Evolutionary conservation across 805 yeast genomes (phyloP), one percentile per base, ranked within the genome.

Genomic region (Ogataea glucozyma): DNA sequence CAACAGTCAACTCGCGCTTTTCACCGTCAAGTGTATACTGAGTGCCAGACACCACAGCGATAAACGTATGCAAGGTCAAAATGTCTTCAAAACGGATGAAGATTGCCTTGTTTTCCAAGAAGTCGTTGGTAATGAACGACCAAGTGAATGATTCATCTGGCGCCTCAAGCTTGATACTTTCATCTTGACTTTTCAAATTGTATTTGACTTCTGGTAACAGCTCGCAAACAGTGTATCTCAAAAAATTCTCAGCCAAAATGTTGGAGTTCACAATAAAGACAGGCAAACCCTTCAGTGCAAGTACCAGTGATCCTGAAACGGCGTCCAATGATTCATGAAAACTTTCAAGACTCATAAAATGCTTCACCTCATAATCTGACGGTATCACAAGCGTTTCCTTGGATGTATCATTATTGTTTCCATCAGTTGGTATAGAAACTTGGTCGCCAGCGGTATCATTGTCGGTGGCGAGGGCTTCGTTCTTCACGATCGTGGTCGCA

Each of bases 51-150:
- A 59, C 18, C 2, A 51, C 5, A 6, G 30, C 31, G 6, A 40
- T 37, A 33, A 65, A 61, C 10, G 58, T 34, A 21, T 46, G 47
- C 30, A 64, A 30, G 3, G 64, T 53, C 37, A 58, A 32, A 1
- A 60, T 36, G 41, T 64, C 68, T 3, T 47, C 40, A 36, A 65
- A 65, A 21, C 46, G 41, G 4, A 66, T 31, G 45, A 52, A 66
- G 1, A 65, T 49, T 6, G 40, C 31, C 17, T 47, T 56, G 18
- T 30, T 31, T 8, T 48, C 59, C 6, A 51, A 35, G 3, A 44
- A 22, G 5, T 55, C 58, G 20, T 44, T 41, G 10, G 41, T 40
- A 6, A 57, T 38, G 38, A 46, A 50, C 14, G 54, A 48, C 68
- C 69, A 64, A 8, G 31, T 35, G 40, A 48, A 63, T n/a, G n/a